phyloP scores from a whole-genome alignment of 164 flowering plant genomes.

The Paratinospora sagittata region DNA sequence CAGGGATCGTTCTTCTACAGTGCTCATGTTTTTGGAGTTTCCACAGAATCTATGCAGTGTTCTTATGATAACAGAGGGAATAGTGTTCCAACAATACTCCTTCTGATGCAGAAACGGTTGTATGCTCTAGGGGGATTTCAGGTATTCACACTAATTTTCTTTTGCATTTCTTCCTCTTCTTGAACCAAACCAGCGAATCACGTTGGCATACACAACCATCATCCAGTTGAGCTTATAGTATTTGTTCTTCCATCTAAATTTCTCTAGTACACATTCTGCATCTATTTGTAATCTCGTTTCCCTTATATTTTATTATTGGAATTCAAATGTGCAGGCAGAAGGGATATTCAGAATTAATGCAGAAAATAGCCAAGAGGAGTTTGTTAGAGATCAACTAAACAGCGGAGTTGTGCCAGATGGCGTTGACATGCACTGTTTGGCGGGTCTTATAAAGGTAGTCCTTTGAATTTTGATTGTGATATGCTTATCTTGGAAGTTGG shows the following conservation, averaged over 20 bases:
- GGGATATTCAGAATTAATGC: constrained; percentile 75
- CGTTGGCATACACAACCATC: neutral
- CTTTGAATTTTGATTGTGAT: constrained; percentile 11
- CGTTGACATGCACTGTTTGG: constrained; percentile 70
- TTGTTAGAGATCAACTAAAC: constrained; percentile 70
- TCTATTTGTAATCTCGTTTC: neutral
- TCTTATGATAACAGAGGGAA: constrained; percentile 69
- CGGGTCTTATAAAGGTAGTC: constrained; percentile 86
- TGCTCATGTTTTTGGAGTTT: constrained; percentile 73
- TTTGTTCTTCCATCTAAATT: neutral
- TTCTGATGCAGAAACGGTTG: constrained; percentile 55
- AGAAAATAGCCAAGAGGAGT: constrained; percentile 68
- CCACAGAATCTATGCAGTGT: constrained; percentile 77
- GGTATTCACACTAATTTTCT: constrained; percentile 29
- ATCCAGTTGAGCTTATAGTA: neutral
- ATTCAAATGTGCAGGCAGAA: constrained; percentile 51
- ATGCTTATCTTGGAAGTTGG: neutral
- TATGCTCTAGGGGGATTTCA: constrained; percentile 67
- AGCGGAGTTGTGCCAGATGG: constrained; percentile 49
- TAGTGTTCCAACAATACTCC: constrained; percentile 69
- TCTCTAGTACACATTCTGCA: neutral
- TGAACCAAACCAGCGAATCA: constrained; percentile 1
- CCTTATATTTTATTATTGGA: neutral
- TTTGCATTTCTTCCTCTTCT: neutral
- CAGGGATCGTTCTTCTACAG: constrained; percentile 26